Evolutionary conservation across 2,329 filamentous ascomycete species (phyloP).

Genomic region (Fusarium begoniae): DNA sequence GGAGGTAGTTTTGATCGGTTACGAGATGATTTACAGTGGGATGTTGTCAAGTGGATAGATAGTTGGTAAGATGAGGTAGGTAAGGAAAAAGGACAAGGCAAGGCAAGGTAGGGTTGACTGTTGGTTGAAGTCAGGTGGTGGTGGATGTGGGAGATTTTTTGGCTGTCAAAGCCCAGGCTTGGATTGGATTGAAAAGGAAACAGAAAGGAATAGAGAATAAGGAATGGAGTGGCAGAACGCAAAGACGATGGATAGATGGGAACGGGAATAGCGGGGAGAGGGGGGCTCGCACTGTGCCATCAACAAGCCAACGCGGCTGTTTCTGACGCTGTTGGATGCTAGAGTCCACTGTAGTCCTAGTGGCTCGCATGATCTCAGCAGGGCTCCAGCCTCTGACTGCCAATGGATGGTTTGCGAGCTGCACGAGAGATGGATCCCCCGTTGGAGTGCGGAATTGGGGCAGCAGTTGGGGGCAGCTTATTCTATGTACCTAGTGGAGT

Average conservation of each 20-base stretch:
- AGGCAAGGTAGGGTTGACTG: constrained; percentile 4
- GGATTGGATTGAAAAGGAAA: constrained; percentile 29
- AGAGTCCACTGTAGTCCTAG: constrained; percentile 34
- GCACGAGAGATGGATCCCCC: constrained; percentile 13
- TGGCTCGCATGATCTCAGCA: constrained; percentile 25
- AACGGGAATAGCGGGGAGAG: constrained; percentile 39
- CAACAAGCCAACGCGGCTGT: constrained; percentile 11
- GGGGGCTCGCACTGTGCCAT: constrained; percentile 33
- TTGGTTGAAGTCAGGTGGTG: constrained; percentile 24
- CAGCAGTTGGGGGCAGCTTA: constrained; percentile 37
- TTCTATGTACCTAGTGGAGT: background rate
- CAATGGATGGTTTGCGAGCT: constrained; percentile 21
- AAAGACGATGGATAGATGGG: constrained; percentile 40
- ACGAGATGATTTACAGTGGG: constrained; percentile 29
- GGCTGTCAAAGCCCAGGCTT: constrained; percentile 38
- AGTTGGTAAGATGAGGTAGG: background rate
- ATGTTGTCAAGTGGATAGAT: constrained; percentile 30
- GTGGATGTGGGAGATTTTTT: constrained; percentile 43
- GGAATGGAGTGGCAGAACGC: constrained; percentile 39
- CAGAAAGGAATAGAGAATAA: constrained; percentile 25
- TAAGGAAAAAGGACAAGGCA: background rate
- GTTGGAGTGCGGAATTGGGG: constrained; percentile 16
- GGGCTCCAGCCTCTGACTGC: background rate
- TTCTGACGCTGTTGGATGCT: constrained; percentile 25
- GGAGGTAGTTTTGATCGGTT: constrained; percentile 15